phyloP scores from a whole-genome alignment of 331 rosid species.

The Arachis monticola region DNA sequence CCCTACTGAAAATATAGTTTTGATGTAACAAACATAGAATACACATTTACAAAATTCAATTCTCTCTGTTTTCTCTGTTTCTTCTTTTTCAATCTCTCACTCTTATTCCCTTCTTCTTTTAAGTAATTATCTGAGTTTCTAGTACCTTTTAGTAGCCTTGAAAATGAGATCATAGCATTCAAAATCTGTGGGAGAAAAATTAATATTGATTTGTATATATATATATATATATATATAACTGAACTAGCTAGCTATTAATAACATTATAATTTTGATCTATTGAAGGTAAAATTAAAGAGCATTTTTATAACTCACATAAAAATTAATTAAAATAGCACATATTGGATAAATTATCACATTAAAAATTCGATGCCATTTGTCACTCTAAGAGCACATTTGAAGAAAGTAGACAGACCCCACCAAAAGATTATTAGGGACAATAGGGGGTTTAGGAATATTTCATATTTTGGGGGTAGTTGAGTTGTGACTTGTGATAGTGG shows the following conservation, averaged over 20 bases:
- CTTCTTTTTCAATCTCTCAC: too few relatives aligned
- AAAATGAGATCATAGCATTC: not conserved
- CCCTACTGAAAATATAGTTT: too few relatives aligned
- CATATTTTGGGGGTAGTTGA: slow-evolving; percentile 2
- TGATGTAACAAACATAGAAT: too few relatives aligned
- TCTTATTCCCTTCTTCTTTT: too few relatives aligned
- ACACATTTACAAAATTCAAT: too few relatives aligned
- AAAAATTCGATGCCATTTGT: slow-evolving; percentile 48
- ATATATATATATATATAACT: too few relatives aligned
- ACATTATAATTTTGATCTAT: too few relatives aligned
- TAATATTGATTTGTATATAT: not conserved
- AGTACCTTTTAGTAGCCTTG: not conserved
- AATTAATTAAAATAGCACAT: not conserved
- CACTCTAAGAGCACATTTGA: slow-evolving; percentile 36
- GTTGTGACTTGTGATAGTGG: slow-evolving; percentile 51
- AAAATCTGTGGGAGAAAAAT: not conserved
- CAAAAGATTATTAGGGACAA: slow-evolving; percentile 22
- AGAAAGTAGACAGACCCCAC: slow-evolving; percentile 45
- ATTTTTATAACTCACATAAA: not conserved
- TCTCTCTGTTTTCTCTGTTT: too few relatives aligned
- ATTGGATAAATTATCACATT: not conserved
- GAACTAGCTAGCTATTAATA: too few relatives aligned
- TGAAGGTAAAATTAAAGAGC: not conserved
- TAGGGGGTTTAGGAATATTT: slow-evolving; percentile 32
- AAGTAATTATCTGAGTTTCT: too few relatives aligned